Conservation (phyloP, 2,329 filamentous ascomycete genomes). For the Gliomastix tumulicola region DNA sequence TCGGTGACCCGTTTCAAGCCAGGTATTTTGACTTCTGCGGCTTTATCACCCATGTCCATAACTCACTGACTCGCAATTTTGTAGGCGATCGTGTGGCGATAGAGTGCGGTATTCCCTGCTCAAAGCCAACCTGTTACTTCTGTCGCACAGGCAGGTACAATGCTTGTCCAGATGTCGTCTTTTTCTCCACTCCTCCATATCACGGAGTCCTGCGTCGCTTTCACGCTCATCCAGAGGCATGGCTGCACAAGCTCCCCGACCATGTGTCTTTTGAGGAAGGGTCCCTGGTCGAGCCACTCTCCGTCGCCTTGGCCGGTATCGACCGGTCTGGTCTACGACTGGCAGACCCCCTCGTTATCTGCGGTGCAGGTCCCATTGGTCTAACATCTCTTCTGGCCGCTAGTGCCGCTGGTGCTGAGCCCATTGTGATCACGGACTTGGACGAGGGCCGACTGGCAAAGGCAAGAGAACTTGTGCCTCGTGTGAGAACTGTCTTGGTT, state of each 20-base stretch:
- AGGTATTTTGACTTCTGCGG: conserved; percentile 24
- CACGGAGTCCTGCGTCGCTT: conserved; percentile 52
- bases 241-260: conserved; percentile 48
- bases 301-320: conserved; percentile 56
- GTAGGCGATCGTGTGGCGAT: conserved; percentile 54
- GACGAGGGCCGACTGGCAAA: conserved; percentile 29
- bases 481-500: conserved; percentile 27
- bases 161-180: conserved; percentile 52
- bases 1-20: conserved; percentile 44
- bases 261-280: conserved; percentile 50
- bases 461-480: conserved; percentile 16
- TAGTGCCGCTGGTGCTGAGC: conserved; percentile 55
- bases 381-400: conserved; percentile 50
- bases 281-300: conserved; percentile 58
- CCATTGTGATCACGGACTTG: conserved; percentile 57
- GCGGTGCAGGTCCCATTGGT: conserved; percentile 58
- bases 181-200: conserved; percentile 51
- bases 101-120: conserved; percentile 57
- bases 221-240: conserved; percentile 48
- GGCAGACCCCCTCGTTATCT: conserved; percentile 48
- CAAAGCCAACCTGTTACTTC: conserved; percentile 39
- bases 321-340: conserved; percentile 42
- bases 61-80: conserved; percentile 17
- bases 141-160: conserved; percentile 53
- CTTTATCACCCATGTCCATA: conserved; percentile 44